A percentile compares a stretch with the other conserved stretches of the same genome.
Conservation (phyloP, 2,329 filamentous ascomycete species). For the Penicillium brevicompactum region DNA sequence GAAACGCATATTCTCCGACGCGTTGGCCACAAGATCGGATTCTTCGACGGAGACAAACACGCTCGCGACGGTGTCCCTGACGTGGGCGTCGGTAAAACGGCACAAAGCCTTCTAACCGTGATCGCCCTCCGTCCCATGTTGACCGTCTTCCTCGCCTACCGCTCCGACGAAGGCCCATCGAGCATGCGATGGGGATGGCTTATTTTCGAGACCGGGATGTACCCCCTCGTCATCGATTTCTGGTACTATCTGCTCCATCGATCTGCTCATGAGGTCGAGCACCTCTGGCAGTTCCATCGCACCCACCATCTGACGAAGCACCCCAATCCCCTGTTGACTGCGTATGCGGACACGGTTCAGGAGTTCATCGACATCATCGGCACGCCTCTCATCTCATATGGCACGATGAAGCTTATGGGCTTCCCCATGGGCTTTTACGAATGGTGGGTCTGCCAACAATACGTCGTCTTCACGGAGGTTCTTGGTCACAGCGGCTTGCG, state of each 20-base stretch:
- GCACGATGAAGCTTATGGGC: conserved; percentile 22
- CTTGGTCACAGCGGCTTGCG: conserved; percentile 28
- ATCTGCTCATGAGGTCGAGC: conserved; percentile 25
- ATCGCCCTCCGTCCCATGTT: conserved; percentile 29
- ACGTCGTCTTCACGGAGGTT: conserved; percentile 28
- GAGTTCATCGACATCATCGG: conserved; percentile 31
- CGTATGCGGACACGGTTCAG: conserved; percentile 28
- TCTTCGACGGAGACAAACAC: conserved; percentile 30
- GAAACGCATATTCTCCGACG: conserved; percentile 28
- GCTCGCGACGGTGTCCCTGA: conserved; percentile 29
- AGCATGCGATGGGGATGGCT: conserved; percentile 26
- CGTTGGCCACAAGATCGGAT: conserved; percentile 25
- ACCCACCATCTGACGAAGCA: conserved; percentile 31
- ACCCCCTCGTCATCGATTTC: conserved; percentile 30
- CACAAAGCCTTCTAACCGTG: conserved; percentile 25
- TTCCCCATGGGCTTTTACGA: conserved; percentile 31
- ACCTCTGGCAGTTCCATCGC: conserved; percentile 29
- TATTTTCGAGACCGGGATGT: conserved; percentile 23
- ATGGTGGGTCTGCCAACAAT: conserved; percentile 31
- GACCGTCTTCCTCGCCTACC: conserved; percentile 27
- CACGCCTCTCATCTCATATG: conserved; percentile 25
- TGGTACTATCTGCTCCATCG: conserved; percentile 27
- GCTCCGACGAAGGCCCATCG: conserved; percentile 14
- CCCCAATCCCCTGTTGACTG: conserved; percentile 27
- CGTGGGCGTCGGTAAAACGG: conserved; percentile 27